These are phyloP conservation scores for Hericium alpestre DNA, from an alignment of 768 basidiomycete species.

Conservation along the genomic window DNA sequence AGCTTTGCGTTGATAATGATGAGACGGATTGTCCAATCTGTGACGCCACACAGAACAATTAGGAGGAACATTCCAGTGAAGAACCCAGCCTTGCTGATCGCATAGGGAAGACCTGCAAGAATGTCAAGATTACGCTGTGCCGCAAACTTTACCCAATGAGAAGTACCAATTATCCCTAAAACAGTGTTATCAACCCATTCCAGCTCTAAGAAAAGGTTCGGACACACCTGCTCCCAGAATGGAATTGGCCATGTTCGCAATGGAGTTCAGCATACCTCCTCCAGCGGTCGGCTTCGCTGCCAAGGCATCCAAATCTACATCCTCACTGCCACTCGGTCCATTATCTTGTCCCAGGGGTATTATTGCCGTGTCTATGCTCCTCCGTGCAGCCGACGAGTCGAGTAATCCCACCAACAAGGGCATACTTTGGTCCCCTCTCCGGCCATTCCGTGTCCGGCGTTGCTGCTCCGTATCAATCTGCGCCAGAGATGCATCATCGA, in stretches of 20 bases:
- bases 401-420: constrained; percentile 75
- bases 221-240: constrained; percentile 82
- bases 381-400: constrained; percentile 47
- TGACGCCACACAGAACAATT: constrained; percentile 67
- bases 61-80: constrained; percentile 79
- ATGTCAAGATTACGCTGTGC: too few species aligned
- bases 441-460: constrained; percentile 18
- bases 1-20: constrained; percentile 95
- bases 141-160: too few species aligned
- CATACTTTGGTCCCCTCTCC: constrained; percentile 43
- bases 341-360: constrained; percentile 18
- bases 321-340: constrained; percentile 23
- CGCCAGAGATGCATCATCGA: constrained; percentile 40
- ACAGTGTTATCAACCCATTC: constrained; percentile 1
- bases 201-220: constrained; percentile 11
- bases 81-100: constrained; percentile 90
- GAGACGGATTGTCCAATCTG: constrained; percentile 97
- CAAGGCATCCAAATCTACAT: constrained; percentile 63
- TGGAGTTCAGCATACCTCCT: constrained; percentile 67
- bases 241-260: constrained; percentile 93
- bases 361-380: constrained; percentile 46
- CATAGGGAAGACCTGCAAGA: constrained; percentile 76
- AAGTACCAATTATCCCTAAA: constrained; percentile 64
- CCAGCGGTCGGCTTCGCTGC: constrained; percentile 56
- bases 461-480: constrained; percentile 24